Conservation (phyloP, 2,329 filamentous ascomycete genomes). For the Colletotrichum scovillei region DNA sequence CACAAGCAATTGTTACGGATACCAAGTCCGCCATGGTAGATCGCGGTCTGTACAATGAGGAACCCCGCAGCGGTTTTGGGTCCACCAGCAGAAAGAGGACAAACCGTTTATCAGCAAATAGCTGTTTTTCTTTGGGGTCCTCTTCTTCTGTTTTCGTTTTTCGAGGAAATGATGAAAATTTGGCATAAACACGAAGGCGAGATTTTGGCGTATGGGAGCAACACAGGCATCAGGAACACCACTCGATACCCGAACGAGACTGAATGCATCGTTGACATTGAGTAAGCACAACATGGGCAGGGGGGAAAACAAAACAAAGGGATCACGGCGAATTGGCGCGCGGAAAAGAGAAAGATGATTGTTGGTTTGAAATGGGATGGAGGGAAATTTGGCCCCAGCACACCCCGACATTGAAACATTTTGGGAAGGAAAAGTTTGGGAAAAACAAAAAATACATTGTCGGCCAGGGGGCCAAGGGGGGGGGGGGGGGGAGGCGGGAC, state of each 20-base stretch:
- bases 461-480: background rate
- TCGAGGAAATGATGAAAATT: slow-evolving; percentile 3
- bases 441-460: background rate
- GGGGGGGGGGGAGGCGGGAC: background rate
- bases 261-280: slow-evolving; percentile 3
- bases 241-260: slow-evolving; percentile 14
- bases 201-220: slow-evolving; percentile 12
- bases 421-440: slow-evolving; percentile 32
- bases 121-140: background rate
- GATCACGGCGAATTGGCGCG: slow-evolving; percentile 28
- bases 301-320: background rate
- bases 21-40: background rate
- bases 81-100: background rate
- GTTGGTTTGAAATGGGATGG: slow-evolving; percentile 8
- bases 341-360: slow-evolving; percentile 17
- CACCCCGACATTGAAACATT: background rate
- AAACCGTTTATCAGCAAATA: background rate
- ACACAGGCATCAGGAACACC: background rate
- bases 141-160: background rate
- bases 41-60: background rate
- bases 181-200: slow-evolving; percentile 16
- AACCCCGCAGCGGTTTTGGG: background rate
- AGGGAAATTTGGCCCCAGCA: slow-evolving; percentile 9
- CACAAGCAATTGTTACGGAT: slow-evolving; percentile 20
- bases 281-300: background rate